phyloP scores from a whole-genome alignment of 257 asterid genomes.

The Lavandula angustifolia region DNA sequence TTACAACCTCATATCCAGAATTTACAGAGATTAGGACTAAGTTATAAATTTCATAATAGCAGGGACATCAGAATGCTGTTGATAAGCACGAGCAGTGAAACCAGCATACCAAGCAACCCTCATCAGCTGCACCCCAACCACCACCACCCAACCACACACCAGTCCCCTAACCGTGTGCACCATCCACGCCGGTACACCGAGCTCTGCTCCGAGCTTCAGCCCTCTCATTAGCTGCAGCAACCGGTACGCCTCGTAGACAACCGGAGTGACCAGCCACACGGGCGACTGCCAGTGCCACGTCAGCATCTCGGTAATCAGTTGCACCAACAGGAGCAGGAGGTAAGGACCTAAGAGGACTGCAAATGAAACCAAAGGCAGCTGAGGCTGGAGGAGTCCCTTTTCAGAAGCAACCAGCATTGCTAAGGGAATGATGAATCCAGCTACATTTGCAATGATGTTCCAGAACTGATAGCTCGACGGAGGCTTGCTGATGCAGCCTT shows the following conservation, averaged over 20 bases:
- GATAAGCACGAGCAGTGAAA: constrained; percentile 53
- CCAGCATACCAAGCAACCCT: constrained; percentile 98
- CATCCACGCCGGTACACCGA: constrained; percentile 72
- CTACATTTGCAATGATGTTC: constrained; percentile 68
- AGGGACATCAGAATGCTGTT: constrained; percentile 33
- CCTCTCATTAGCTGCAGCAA: constrained; percentile 93
- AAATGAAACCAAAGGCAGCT: constrained; percentile 59
- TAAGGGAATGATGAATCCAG: constrained; percentile 64
- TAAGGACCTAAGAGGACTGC: constrained; percentile 88
- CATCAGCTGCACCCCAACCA: constrained; percentile 96
- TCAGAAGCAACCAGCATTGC: constrained; percentile 45
- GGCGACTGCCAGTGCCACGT: constrained; percentile 99
- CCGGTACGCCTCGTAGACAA: constrained; percentile 79
- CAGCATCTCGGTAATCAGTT: constrained; percentile 79
- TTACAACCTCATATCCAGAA: neutral
- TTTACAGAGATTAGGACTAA: neutral
- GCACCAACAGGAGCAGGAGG: constrained; percentile 73
- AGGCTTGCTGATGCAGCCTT: constrained; percentile 51
- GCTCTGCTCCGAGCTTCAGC: constrained; percentile 79
- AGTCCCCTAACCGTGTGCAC: constrained; percentile 68
- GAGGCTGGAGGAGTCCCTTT: constrained; percentile 65
- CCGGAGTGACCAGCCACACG: constrained; percentile 88
- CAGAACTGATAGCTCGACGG: constrained; percentile 71
- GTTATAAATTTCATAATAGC: neutral
- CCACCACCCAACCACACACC: constrained; percentile 93